Conservation (phyloP, 2,329 filamentous ascomycete genomes). For the Colletotrichum siamense region DNA sequence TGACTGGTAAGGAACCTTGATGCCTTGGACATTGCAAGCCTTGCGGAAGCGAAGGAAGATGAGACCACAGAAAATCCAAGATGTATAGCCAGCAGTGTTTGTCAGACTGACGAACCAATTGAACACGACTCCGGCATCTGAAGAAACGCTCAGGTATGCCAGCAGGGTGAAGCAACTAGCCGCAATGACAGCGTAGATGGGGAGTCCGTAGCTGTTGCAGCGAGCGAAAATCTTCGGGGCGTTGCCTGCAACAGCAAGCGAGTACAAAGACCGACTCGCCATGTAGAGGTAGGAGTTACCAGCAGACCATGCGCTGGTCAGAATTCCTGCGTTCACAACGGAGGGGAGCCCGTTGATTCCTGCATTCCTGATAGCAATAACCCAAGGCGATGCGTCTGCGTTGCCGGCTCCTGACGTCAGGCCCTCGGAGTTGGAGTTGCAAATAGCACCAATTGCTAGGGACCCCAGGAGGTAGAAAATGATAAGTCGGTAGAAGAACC, state of each 20-base stretch:
- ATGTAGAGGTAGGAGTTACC: slow-evolving; percentile 61
- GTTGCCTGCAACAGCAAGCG: slow-evolving; percentile 55
- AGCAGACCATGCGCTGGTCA: slow-evolving; percentile 55
- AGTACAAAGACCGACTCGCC: slow-evolving; percentile 57
- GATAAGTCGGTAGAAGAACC: slow-evolving; percentile 29
- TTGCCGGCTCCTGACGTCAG: slow-evolving; percentile 29
- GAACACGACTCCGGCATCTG: slow-evolving; percentile 64
- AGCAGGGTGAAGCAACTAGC: slow-evolving; percentile 65
- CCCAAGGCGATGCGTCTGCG: slow-evolving; percentile 53
- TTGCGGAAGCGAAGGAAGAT: slow-evolving; percentile 65
- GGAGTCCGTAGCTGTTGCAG: neutral
- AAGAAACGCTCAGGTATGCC: slow-evolving; percentile 65
- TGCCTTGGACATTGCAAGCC: slow-evolving; percentile 46
- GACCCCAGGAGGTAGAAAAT: slow-evolving; percentile 53
- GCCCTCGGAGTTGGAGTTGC: slow-evolving; percentile 54
- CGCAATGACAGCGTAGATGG: slow-evolving; percentile 36
- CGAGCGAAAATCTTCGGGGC: slow-evolving; percentile 52
- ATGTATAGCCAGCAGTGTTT: slow-evolving; percentile 56
- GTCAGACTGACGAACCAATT: slow-evolving; percentile 65
- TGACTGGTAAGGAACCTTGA: slow-evolving; percentile 26
- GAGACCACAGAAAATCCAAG: slow-evolving; percentile 59
- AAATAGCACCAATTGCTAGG: slow-evolving; percentile 58
- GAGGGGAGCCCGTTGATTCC: slow-evolving; percentile 58
- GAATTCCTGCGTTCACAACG: slow-evolving; percentile 59
- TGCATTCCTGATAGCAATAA: slow-evolving; percentile 54